These are phyloP conservation scores for Coriolopsis trogii DNA, from an alignment of 1,284 basidiomycete genomes.

Conservation along the genomic window DNA sequence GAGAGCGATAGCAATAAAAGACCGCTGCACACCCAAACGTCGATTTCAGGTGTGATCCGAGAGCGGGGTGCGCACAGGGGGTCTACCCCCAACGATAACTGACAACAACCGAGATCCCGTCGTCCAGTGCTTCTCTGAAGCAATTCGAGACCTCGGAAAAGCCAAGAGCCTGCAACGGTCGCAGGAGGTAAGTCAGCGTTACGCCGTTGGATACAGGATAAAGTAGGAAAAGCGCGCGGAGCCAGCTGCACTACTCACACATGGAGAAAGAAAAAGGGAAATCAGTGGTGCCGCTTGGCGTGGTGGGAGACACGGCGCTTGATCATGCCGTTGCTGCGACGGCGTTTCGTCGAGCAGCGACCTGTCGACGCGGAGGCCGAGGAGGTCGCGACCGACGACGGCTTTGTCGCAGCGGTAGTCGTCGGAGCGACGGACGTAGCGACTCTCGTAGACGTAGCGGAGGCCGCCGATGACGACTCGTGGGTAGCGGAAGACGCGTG, in stretches of 20 bases:
- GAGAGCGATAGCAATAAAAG: conserved; percentile 12
- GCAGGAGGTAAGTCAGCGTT: conserved; percentile 5
- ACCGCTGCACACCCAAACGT: conserved; percentile 11
- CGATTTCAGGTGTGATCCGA: conserved; percentile 15
- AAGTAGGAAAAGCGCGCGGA: conserved; percentile 7
- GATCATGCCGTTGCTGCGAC: conserved; percentile 22
- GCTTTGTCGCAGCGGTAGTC: neutral
- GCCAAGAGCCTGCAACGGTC: conserved; percentile 20
- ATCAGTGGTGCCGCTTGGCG: conserved; percentile 32
- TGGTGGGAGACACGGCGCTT: conserved; percentile 29
- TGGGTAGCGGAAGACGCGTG: conserved; percentile 6
- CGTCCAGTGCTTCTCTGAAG: conserved; percentile 32
- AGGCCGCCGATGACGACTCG: conserved; percentile 15
- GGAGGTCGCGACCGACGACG: conserved; percentile 17
- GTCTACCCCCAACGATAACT: conserved; percentile 23
- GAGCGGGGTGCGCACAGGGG: conserved; percentile 23
- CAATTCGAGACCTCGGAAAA: conserved; percentile 29
- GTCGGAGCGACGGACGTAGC: neutral
- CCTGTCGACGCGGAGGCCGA: conserved; percentile 26
- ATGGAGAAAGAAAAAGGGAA: conserved; percentile 13
- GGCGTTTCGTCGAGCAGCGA: conserved; percentile 24
- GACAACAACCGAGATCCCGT: conserved; percentile 25
- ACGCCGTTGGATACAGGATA: neutral
- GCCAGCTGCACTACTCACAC: conserved; percentile 8
- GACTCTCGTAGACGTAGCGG: conserved; percentile 12